Evolutionary conservation across 2,329 filamentous ascomycete species (phyloP).

Genomic region (Colletotrichum tropicale): DNA sequence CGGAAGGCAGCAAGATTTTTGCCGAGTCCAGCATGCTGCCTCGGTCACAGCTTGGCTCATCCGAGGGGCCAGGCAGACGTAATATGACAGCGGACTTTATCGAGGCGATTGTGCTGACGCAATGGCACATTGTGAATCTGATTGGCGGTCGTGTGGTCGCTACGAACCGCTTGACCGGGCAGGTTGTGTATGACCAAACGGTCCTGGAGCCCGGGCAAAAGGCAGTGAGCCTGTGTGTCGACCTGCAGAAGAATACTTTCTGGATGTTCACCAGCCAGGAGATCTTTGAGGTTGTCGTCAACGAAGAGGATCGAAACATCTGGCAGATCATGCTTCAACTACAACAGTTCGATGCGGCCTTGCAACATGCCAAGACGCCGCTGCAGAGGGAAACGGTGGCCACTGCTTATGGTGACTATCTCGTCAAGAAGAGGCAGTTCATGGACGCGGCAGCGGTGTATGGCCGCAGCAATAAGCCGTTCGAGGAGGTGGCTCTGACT

Average conservation of each 20-base stretch:
- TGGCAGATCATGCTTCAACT: conserved; percentile 92
- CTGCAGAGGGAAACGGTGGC: conserved; percentile 90
- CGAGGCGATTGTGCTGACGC: conserved; percentile 81
- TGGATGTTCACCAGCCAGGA: conserved; percentile 93
- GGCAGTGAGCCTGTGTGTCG: conserved; percentile 83
- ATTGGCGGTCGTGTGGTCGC: conserved; percentile 84
- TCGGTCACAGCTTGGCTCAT: conserved; percentile 64
- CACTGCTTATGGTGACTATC: conserved; percentile 87
- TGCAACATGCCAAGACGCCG: conserved; percentile 81
- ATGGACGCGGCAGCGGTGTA: conserved; percentile 88
- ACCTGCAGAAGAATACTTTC: conserved; percentile 94
- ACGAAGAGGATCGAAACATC: conserved; percentile 88
- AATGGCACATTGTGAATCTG: conserved; percentile 90
- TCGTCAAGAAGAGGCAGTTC: conserved; percentile 82
- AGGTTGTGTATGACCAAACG: conserved; percentile 84
- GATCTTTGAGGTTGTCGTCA: conserved; percentile 91
- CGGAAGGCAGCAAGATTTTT: conserved; percentile 77
- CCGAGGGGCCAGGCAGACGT: conserved; percentile 51
- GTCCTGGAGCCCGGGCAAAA: conserved; percentile 82
- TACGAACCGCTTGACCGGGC: conserved; percentile 85
- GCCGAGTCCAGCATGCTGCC: conserved; percentile 79
- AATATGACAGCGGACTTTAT: conserved; percentile 74
- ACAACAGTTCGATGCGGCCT: conserved; percentile 86
- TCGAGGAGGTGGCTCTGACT: conserved; percentile 91
- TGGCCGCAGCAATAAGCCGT: conserved; percentile 94